Percentiles rank a stretch among this genome's conserved stretches.
phyloP scores from a whole-genome alignment of 495 filamentous ascomycete species.

The Penicillium longicatenatum region DNA sequence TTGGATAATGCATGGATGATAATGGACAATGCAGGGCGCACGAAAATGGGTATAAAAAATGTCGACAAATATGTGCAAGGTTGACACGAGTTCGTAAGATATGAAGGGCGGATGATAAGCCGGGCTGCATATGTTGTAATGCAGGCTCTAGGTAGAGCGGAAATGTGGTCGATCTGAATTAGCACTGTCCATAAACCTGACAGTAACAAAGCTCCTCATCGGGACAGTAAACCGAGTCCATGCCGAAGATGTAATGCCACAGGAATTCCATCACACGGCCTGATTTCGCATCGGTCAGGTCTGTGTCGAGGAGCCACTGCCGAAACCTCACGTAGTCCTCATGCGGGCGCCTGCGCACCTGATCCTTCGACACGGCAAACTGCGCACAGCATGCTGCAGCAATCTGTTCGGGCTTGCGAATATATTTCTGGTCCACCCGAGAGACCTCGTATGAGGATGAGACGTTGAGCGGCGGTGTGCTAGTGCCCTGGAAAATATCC shows the following conservation, averaged over 20 bases:
- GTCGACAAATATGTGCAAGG: slow-evolving; percentile 5
- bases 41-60: slow-evolving; percentile 19
- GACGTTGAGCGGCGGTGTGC: slow-evolving; percentile 49
- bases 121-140: neutral
- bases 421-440: slow-evolving; percentile 14
- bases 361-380: slow-evolving; percentile 59
- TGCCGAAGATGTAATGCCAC: slow-evolving; percentile 69
- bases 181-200: slow-evolving; percentile 51
- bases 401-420: slow-evolving; percentile 37
- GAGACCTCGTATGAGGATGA: slow-evolving; percentile 20
- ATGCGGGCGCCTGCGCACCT: slow-evolving; percentile 55
- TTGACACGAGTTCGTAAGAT: neutral
- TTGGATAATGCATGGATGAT: neutral
- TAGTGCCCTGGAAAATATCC: slow-evolving; percentile 56
- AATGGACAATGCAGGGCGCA: slow-evolving; percentile 3
- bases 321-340: slow-evolving; percentile 62
- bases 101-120: neutral
- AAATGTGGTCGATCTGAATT: slow-evolving; percentile 2
- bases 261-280: slow-evolving; percentile 77
- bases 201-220: slow-evolving; percentile 51
- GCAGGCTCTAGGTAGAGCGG: neutral
- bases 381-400: slow-evolving; percentile 66
- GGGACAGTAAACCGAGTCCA: slow-evolving; percentile 49
- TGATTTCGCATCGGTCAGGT: slow-evolving; percentile 59
- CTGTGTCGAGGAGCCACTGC: slow-evolving; percentile 67